A percentile compares a stretch with the other conserved stretches of the same genome.
These are phyloP conservation scores for Colletotrichum lupini DNA, from an alignment of 2,329 filamentous ascomycete genomes.

Conservation along the genomic window DNA sequence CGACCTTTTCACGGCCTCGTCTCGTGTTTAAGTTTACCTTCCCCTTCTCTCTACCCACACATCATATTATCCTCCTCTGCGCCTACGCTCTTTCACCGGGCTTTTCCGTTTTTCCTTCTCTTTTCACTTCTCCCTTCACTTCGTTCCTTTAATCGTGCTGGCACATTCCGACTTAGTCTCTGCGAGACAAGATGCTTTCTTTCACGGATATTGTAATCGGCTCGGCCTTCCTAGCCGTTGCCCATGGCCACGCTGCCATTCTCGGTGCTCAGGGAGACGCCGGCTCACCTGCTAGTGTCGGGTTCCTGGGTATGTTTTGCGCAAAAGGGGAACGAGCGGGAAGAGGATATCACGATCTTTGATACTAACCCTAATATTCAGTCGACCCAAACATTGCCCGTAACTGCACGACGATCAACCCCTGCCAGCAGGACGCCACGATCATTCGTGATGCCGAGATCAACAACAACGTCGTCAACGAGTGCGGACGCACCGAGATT, in stretches of 20 bases:
- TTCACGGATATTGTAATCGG: conserved; percentile 46
- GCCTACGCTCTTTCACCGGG: conserved; percentile 35
- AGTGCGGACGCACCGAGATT: conserved; percentile 72
- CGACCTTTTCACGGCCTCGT: conserved; percentile 11
- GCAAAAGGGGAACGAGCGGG: neutral
- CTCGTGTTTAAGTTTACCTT: conserved; percentile 25
- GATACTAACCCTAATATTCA: conserved; percentile 37
- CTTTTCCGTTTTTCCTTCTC: conserved; percentile 38
- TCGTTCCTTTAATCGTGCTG: conserved; percentile 40
- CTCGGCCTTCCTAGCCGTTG: conserved; percentile 48
- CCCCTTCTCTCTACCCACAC: conserved; percentile 8
- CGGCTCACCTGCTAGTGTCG: conserved; percentile 59
- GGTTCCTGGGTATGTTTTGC: conserved; percentile 55
- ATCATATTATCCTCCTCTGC: conserved; percentile 18
- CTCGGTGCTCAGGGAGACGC: conserved; percentile 57
- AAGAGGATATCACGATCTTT: neutral
- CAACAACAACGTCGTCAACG: conserved; percentile 62
- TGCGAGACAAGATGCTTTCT: conserved; percentile 48
- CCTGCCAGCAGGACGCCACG: conserved; percentile 74
- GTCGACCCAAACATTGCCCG: conserved; percentile 67
- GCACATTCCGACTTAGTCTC: conserved; percentile 36
- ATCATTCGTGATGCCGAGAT: conserved; percentile 71
- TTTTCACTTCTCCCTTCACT: conserved; percentile 41
- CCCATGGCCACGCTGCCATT: conserved; percentile 58
- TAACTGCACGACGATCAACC: conserved; percentile 72